Percentiles rank a stretch among this genome's conserved stretches.
Conservation (phyloP, 371 early-diverging fungal genomes). For the Mucor irregularis region DNA sequence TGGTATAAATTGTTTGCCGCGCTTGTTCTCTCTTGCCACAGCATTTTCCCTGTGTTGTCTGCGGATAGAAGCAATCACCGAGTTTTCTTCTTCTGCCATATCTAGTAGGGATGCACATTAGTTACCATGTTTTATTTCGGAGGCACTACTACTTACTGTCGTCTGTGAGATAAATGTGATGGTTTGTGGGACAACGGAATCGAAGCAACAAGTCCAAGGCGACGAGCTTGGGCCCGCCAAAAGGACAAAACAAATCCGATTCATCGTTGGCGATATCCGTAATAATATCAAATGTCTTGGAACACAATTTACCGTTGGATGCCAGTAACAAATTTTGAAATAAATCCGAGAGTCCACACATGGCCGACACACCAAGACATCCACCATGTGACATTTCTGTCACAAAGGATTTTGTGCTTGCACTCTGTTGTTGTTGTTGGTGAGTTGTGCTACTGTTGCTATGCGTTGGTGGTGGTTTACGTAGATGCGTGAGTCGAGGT, state of each 20-base stretch:
- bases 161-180: conserved; percentile 48
- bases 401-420: background rate
- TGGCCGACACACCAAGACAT: conserved; percentile 36
- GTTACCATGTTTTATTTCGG: background rate
- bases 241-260: conserved; percentile 40
- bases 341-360: conserved; percentile 39
- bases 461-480: background rate
- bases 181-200: conserved; percentile 60
- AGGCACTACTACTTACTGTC: conserved; percentile 30
- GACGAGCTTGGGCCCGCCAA: conserved; percentile 53
- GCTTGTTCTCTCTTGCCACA: conserved; percentile 9
- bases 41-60: conserved; percentile 7
- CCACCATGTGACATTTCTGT: background rate
- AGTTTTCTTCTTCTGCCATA: conserved; percentile 13
- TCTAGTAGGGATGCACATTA: background rate
- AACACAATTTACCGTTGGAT: conserved; percentile 40
- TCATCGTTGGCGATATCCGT: conserved; percentile 46
- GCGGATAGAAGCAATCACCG: conserved; percentile 17
- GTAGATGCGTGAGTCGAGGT: background rate
- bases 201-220: conserved; percentile 58
- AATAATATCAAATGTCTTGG: conserved; percentile 50
- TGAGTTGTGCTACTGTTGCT: background rate
- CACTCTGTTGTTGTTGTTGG: background rate
- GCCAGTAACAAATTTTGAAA: conserved; percentile 32
- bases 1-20: conserved; percentile 13